These are phyloP conservation scores for Kwoniella botswanensis DNA, from an alignment of 768 basidiomycete species.

Conservation along the genomic window DNA sequence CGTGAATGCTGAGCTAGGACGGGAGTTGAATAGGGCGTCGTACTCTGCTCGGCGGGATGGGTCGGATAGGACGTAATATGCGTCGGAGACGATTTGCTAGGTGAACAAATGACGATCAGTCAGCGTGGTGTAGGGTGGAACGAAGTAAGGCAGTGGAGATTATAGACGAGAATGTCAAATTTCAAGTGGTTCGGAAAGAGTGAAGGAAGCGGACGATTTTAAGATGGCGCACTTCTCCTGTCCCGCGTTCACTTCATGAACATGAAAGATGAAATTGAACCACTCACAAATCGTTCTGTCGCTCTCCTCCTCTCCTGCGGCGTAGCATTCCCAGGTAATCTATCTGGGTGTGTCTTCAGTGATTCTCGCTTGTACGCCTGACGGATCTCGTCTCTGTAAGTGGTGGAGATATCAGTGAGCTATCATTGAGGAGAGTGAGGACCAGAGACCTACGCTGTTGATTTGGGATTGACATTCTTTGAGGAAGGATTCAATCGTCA, in stretches of 20 bases:
- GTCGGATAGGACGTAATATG: constrained; percentile 91
- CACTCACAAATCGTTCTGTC: constrained; percentile 72
- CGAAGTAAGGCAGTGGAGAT: too few species aligned
- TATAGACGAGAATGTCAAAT: too few species aligned
- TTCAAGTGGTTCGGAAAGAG: too few species aligned
- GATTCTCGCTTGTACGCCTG: constrained; percentile 56
- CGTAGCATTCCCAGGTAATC: constrained; percentile 69
- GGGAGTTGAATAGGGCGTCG: constrained; percentile 54
- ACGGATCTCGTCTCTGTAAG: constrained; percentile 51
- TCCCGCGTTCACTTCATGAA: too few species aligned
- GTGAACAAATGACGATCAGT: background rate
- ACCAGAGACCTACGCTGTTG: constrained; percentile 40
- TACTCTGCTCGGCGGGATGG: constrained; percentile 61
- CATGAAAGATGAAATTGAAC: background rate
- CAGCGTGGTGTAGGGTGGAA: background rate
- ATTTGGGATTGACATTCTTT: constrained; percentile 40
- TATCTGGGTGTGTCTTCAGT: constrained; percentile 84
- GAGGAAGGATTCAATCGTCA: background rate
- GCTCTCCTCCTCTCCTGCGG: constrained; percentile 72
- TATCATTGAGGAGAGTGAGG: background rate
- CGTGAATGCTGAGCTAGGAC: constrained; percentile 48
- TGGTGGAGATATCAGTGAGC: constrained; percentile 4
- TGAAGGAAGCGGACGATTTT: too few species aligned
- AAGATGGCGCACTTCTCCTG: too few species aligned
- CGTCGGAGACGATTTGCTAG: constrained; percentile 80